A percentile compares a stretch with the other conserved stretches of the same genome.
Evolutionary conservation across 2,329 filamentous ascomycete species (phyloP).

Genomic region (Purpureocillium takamizusanense): DNA sequence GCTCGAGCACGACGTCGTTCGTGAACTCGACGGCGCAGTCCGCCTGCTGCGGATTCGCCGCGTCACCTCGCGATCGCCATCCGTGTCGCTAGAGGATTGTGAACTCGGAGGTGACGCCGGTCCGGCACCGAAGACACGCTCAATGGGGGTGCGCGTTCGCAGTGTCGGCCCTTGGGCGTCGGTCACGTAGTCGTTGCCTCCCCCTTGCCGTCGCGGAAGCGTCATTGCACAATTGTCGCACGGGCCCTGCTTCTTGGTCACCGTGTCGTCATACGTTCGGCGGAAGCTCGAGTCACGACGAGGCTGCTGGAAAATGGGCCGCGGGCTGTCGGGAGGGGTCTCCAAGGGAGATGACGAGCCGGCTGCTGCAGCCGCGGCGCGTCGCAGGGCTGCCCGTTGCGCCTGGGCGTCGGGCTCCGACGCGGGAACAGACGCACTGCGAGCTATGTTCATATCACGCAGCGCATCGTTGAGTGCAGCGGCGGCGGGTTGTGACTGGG

Average conservation of each 20-base stretch:
- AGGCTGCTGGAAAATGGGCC: conserved; percentile 27
- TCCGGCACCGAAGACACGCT: conserved; percentile 42
- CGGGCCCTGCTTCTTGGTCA: conserved; percentile 52
- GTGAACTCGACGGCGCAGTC: conserved; percentile 32
- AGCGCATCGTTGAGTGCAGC: conserved; percentile 36
- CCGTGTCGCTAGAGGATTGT: conserved; percentile 41
- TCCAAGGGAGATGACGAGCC: conserved; percentile 36
- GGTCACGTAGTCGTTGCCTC: conserved; percentile 17
- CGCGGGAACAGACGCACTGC: conserved; percentile 32
- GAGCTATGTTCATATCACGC: conserved; percentile 36
- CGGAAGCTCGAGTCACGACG: conserved; percentile 51
- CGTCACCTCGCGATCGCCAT: conserved; percentile 37
- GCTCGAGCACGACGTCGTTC: conserved; percentile 43
- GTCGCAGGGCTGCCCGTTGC: conserved; percentile 32
- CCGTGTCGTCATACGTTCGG: conserved; percentile 57
- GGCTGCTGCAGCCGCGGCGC: conserved; percentile 21
- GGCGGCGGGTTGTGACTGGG: conserved; percentile 22
- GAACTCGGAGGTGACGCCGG: conserved; percentile 44
- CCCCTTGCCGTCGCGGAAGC: conserved; percentile 34
- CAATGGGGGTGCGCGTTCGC: conserved; percentile 51
- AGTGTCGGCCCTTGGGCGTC: conserved; percentile 46
- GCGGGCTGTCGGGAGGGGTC: conserved; percentile 50
- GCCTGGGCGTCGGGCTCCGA: conserved; percentile 35
- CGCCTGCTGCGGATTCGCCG: conserved; percentile 26
- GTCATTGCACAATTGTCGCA: conserved; percentile 64